phyloP scores from a whole-genome alignment of 768 basidiomycete genomes.

The Daedaleopsis sinensis region DNA sequence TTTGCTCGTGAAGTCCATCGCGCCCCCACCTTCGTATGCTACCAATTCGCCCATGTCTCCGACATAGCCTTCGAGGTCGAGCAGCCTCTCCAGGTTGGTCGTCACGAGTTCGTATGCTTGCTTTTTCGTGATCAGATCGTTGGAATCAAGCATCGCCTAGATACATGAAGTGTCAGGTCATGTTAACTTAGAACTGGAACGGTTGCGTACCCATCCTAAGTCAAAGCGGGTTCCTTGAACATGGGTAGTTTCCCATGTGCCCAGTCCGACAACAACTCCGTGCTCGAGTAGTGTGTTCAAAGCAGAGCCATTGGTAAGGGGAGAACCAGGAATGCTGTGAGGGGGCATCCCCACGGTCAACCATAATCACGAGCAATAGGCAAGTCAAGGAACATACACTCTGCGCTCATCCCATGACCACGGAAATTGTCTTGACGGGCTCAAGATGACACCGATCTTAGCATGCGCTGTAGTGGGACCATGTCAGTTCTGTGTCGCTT shows the following conservation, averaged over 20 bases:
- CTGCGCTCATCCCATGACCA: constrained; percentile 61
- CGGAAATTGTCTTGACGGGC: constrained; percentile 64
- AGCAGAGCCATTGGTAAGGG: constrained; percentile 58
- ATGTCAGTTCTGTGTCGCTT: neutral
- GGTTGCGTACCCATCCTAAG: constrained; percentile 38
- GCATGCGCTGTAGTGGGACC: constrained; percentile 1
- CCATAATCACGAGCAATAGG: neutral
- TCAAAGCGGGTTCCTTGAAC: constrained; percentile 41
- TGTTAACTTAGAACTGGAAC: neutral
- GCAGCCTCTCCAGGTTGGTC: constrained; percentile 45
- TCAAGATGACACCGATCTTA: constrained; percentile 49
- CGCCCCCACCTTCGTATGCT: constrained; percentile 34
- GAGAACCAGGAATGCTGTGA: constrained; percentile 66
- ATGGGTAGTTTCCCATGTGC: constrained; percentile 39
- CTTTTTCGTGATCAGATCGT: constrained; percentile 38
- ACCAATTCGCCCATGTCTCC: constrained; percentile 37
- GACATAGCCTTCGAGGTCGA: constrained; percentile 44
- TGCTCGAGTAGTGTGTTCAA: constrained; percentile 56
- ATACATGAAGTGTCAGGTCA: neutral
- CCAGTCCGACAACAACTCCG: constrained; percentile 67
- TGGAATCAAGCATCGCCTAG: constrained; percentile 44
- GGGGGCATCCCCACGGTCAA: neutral
- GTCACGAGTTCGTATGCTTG: constrained; percentile 42
- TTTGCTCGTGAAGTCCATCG: constrained; percentile 34
- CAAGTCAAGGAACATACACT: constrained; percentile 44